Base-by-base conservation (phyloP, 768 basidiomycete species). In the Strobilomyces confusus region DNA sequence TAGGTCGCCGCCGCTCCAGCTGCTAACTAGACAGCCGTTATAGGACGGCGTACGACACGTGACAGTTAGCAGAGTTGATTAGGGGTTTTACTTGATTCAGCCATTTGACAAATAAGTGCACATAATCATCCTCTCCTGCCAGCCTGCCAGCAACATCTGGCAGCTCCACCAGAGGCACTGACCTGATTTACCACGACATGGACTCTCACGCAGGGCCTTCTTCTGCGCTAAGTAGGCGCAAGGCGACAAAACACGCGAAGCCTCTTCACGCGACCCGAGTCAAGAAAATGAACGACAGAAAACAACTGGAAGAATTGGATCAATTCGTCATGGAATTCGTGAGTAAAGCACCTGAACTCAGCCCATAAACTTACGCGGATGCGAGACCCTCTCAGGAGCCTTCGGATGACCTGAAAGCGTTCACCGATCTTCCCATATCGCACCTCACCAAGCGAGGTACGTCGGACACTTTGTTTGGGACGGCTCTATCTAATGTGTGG, bases 361-460 rank as follows among this genome's bases (percentile, higher is more conserved):
- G 17, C 38, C 47, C 44, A 15, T 37, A 15, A 32, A 44, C 33
- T 56, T 17, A 4, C 48, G 46, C 41, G 36, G 47, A 42, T 54
- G 61, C 54, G 56, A 64, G 36, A 58, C 48, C 49, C 47, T 38
- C 26, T 26, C 63, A 89, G 87, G 76, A 76, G 40, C 67, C 81
- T 4, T 69, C 79, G 7, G 70, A 73, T 3, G 79, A 75, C 32
- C 65, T 87, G 23, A 59, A 22, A 51, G 69, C 77, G 4, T 94
- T 94, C 68, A 62, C 79, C 20, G 84, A 89, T 61, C 77, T 94
- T 19, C 92, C 92, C 7, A 80, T 95, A 40, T 93, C 90, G 0
- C 77, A 82, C 13, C 68, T 74, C 15, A 92, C 92, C 2, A 86
- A 89, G 63, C 80, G 81, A 71, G 92, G 90, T 83, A 55, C 51